Percentiles rank a stretch among this genome's conserved stretches.
Evolutionary conservation across 208 protist genomes (phyloP).

Genomic region (Leishmania major): DNA sequence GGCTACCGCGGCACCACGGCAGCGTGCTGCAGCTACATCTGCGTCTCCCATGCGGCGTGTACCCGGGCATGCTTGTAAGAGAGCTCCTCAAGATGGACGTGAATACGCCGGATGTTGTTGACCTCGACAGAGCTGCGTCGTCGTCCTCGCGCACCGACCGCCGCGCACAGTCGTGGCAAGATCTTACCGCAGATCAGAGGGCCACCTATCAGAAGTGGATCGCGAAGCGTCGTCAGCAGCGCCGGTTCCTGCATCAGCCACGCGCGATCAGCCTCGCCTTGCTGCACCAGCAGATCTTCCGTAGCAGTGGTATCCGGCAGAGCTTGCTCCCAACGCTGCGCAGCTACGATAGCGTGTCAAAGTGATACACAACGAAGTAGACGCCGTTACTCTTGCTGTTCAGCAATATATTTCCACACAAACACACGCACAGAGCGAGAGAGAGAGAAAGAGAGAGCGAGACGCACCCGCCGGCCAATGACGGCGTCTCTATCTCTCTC

Average conservation of each 20-base stretch:
- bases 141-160: slow-evolving; percentile 31
- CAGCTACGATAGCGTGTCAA: slow-evolving; percentile 85
- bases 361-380: slow-evolving; percentile 28
- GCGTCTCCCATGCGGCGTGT: slow-evolving; percentile 64
- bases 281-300: slow-evolving; percentile 89
- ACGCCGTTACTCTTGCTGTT: background rate
- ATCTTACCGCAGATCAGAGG: slow-evolving; percentile 57
- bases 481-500: background rate
- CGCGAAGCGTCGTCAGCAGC: slow-evolving; percentile 63
- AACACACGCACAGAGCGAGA: background rate
- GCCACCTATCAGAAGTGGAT: slow-evolving; percentile 55
- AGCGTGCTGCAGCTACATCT: slow-evolving; percentile 64
- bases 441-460: background rate
- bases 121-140: slow-evolving; percentile 57
- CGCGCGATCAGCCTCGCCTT: slow-evolving; percentile 73
- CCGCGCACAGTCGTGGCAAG: slow-evolving; percentile 44
- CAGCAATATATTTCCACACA: background rate
- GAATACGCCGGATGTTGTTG: slow-evolving; percentile 73
- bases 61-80: slow-evolving; percentile 78
- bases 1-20: slow-evolving; percentile 65
- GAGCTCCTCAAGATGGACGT: slow-evolving; percentile 89
- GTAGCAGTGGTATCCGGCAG: slow-evolving; percentile 71
- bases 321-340: slow-evolving; percentile 82
- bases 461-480: background rate
- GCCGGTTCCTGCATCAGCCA: slow-evolving; percentile 48